A percentile compares a stretch with the other conserved stretches of the same genome.
phyloP scores from a whole-genome alignment of 2,329 filamentous ascomycete genomes.

The Diplodia corticola region DNA sequence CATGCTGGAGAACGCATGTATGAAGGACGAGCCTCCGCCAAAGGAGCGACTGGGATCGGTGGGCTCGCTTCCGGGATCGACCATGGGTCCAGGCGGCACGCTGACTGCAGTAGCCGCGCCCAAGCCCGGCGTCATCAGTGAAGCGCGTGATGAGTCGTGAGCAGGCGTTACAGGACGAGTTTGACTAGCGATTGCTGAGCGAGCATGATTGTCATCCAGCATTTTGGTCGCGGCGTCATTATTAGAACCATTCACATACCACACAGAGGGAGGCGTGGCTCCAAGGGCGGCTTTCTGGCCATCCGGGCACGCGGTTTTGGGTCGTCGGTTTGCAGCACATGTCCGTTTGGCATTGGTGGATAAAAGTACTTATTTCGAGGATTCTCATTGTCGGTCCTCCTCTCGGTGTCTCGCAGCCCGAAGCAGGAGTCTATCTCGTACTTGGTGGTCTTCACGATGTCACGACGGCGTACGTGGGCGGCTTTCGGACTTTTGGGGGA shows the following conservation, averaged over 20 bases:
- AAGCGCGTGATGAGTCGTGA: slow-evolving; percentile 43
- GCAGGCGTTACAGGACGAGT: slow-evolving; percentile 23
- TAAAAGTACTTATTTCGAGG: slow-evolving; percentile 22
- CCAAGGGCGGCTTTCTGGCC: background rate
- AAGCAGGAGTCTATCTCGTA: slow-evolving; percentile 17
- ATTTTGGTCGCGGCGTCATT: slow-evolving; percentile 22
- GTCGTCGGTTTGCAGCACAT: slow-evolving; percentile 20
- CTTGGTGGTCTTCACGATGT: slow-evolving; percentile 22
- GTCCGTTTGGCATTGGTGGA: slow-evolving; percentile 20
- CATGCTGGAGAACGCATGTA: slow-evolving; percentile 93
- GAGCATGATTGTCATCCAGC: slow-evolving; percentile 22
- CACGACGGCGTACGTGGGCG: slow-evolving; percentile 21
- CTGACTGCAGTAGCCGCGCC: slow-evolving; percentile 24
- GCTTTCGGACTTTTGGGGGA: slow-evolving; percentile 11
- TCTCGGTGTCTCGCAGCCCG: background rate
- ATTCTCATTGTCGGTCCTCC: slow-evolving; percentile 7
- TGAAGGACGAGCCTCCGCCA: slow-evolving; percentile 78
- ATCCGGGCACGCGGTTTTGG: background rate
- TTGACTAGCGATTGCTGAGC: slow-evolving; percentile 22
- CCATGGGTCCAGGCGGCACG: slow-evolving; percentile 29
- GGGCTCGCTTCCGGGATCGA: slow-evolving; percentile 34
- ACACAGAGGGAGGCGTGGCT: background rate
- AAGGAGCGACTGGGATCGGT: slow-evolving; percentile 42
- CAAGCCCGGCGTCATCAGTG: slow-evolving; percentile 41
- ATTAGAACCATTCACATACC: slow-evolving; percentile 22